A percentile compares a stretch with the other conserved stretches of the same genome.
These are phyloP conservation scores for Eleusine indica DNA, from an alignment of 176 grass and related monocot genomes.

Conservation along the genomic window DNA sequence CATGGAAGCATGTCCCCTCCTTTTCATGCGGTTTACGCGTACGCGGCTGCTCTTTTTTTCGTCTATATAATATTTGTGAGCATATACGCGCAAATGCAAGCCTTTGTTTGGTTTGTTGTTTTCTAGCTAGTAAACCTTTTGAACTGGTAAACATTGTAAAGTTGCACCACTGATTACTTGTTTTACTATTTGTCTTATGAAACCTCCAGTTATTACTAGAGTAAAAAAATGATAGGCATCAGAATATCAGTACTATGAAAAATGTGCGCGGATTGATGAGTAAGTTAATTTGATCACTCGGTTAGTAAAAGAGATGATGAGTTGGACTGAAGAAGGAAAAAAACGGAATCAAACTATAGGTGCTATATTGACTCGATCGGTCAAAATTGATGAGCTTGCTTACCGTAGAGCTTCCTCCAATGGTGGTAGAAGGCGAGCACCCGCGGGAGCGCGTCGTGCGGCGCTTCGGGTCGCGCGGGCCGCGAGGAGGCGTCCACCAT, in stretches of 20 bases:
- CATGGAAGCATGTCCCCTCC: constrained; percentile 57
- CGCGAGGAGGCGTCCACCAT: constrained; percentile 71
- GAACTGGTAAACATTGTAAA: neutral
- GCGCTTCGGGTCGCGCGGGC: constrained; percentile 54
- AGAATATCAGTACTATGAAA: neutral
- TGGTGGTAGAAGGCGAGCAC: constrained; percentile 92
- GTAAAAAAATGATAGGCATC: neutral
- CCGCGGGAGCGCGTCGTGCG: constrained; percentile 81
- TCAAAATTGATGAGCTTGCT: neutral
- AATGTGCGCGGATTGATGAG: neutral
- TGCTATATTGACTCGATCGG: neutral
- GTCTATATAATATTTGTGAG: neutral
- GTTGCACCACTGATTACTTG: neutral
- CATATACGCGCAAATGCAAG: neutral
- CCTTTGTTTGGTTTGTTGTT: neutral
- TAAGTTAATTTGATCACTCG: neutral
- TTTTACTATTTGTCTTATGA: neutral
- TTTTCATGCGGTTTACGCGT: constrained; percentile 53
- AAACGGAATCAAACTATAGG: neutral
- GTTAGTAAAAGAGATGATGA: neutral
- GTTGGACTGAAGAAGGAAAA: neutral
- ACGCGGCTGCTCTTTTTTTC: constrained; percentile 23
- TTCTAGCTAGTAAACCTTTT: neutral
- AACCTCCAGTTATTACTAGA: neutral
- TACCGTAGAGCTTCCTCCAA: constrained; percentile 96